Base-by-base conservation (phyloP, 1,284 basidiomycete species). In the Tylopilus sp. region DNA sequence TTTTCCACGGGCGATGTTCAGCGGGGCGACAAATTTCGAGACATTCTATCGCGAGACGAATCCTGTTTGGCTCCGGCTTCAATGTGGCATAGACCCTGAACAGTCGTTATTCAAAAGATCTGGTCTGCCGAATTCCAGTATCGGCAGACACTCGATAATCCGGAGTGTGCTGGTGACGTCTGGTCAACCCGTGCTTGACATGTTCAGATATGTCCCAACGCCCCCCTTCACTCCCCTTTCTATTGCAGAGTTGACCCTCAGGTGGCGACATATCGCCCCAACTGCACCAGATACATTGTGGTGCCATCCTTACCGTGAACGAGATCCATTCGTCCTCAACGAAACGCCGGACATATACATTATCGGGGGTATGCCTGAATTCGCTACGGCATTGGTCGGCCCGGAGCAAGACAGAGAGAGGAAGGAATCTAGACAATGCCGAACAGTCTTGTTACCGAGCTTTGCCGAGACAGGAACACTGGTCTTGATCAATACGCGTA, bases 261-360 rank as follows among this genome's bases (percentile, higher is more conserved):
- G 80, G 62, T 99, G 94, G 96, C 78, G 92, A 54, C 96, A 99
- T 70, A 81, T 97, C 60, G 95, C 96, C 10, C 96, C 96, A 0
- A 99, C 95, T 1, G 94, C 95, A 12, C 96, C 96, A 12, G 96
- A 99, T 69, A 99, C 96, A 1, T 77, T 99, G 2, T 98, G 94
- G 93, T 97, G 95, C 64, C 95, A 97, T 67, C 96, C 96, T 9
- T 98, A 90, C 72, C 84, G 89, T 46, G 77, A 82, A 34, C 73
- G 74, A 9, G 96, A 99, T 67, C 96, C 96, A 0, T 99, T 99
- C 70, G 77, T 97, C 50, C 75, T 99, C 35, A 67, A 75, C 24
- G 77, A 86, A 62, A 85, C 90, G 8, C 96, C 96, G 9, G 83
- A 97, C 65, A 69, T 99, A 30, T 95, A 96, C 65, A 76, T 96